Evolutionary conservation across 371 early-diverging fungal genomes (phyloP), one percentile per base, ranked within the genome.

Genomic region (Mortierella sp.): DNA sequence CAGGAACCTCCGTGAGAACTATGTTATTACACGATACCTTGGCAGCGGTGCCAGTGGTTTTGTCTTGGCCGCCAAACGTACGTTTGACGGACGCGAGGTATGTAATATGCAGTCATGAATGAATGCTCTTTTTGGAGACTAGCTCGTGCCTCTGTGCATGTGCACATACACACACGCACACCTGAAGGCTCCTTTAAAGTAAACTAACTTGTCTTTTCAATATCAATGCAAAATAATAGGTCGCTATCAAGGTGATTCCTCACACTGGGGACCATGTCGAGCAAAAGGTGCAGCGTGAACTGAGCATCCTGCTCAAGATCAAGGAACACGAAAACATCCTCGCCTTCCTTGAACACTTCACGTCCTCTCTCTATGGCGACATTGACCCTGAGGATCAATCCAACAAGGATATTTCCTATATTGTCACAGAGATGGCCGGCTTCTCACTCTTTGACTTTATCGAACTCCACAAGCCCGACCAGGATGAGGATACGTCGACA

Each of bases 211-310:
- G 44, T 75, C 52, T 68, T n/a, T 8, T 44, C 28, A 38, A 16
- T 26, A n/a, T 52, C 13, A 26, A 14, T 7, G 24, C 42, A 73
- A 10, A 10, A 11, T 16, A 55, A n/a, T 47, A 84, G 84, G 86
- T 85, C 24, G 85, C 85, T 3, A 84, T 84, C 79, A 84, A 84
- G 70, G 77, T 84, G 16, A 81, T 84, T 54, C 85, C 85, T 5
- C 81, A 78, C 21, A 81, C 81, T n/a, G 77, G 70, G 3, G 78
- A 77, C 31, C 77, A 77, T 70, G 76, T 73, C n/a, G 78, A 84
- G 75, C 70, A 75, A 44, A 77, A 79, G 55, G 86, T 86, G 58
- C 79, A 77, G 55, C 80, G 80, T 21, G 86, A 86, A 50, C 58
- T 86, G 34, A 77, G 65, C 42, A 82, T 86, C 73, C 52, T 86